Percentiles rank a stretch among this genome's conserved stretches.
Conservation (phyloP, 805 yeast species). For the Suhomyces vadensis region DNA sequence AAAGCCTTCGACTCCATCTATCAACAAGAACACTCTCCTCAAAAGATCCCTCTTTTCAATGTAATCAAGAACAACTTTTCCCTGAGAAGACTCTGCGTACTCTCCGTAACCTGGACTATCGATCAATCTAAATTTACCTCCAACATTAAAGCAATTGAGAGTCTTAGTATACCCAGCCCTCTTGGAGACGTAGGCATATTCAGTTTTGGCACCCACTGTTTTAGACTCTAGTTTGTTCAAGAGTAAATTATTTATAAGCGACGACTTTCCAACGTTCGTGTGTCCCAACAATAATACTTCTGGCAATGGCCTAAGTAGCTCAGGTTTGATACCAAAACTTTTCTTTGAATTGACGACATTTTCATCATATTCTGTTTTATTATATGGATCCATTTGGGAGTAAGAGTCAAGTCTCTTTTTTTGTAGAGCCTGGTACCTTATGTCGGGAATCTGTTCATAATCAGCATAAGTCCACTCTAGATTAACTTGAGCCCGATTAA, state of each 20-base stretch:
- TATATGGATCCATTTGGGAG: conserved; percentile 24
- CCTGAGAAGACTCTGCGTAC: conserved; percentile 66
- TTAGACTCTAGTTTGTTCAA: conserved; percentile 35
- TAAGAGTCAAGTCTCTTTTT: conserved; percentile 18
- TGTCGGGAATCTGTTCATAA: conserved; percentile 60
- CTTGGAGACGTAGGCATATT: conserved; percentile 55
- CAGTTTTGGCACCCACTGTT: conserved; percentile 23
- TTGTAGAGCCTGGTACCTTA: conserved; percentile 31
- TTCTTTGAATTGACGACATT: conserved; percentile 19
- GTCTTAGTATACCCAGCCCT: conserved; percentile 62
- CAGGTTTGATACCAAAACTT: conserved; percentile 37
- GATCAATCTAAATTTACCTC: conserved; percentile 61
- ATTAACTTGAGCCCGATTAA: conserved; percentile 45
- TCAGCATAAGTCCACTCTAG: conserved; percentile 63
- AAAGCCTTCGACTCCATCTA: conserved; percentile 63
- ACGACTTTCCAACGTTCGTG: conserved; percentile 86
- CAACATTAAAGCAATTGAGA: conserved; percentile 69
- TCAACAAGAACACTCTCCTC: conserved; percentile 57
- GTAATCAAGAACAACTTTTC: conserved; percentile 65
- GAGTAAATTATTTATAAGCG: conserved; percentile 64
- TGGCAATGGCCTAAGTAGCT: conserved; percentile 46
- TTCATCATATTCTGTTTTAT: conserved; percentile 23
- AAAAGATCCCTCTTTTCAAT: conserved; percentile 54
- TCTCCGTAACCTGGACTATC: conserved; percentile 93
- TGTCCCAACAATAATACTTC: conserved; percentile 78